Conservation (phyloP, 1,284 basidiomycete genomes). For the Apiotrichum sp. region DNA sequence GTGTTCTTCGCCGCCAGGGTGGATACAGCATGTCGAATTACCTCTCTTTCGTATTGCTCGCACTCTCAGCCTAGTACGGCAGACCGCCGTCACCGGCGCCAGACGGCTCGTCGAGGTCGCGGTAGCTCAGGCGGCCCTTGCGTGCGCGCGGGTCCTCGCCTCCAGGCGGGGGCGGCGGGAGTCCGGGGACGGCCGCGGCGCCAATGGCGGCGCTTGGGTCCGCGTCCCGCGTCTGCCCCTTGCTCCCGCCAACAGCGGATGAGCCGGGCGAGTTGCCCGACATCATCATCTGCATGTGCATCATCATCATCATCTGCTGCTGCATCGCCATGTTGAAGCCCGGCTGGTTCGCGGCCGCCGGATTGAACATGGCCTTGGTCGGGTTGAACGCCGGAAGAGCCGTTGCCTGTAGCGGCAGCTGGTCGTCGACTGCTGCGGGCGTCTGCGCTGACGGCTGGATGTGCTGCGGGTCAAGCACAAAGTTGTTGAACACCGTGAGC, state of each 20-base stretch:
- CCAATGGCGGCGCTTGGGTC: neutral
- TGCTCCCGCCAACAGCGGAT: neutral
- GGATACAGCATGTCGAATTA: too few relatives aligned
- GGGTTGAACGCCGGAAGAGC: constrained; percentile 27
- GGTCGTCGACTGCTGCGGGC: constrained; percentile 44
- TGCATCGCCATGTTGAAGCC: constrained; percentile 39
- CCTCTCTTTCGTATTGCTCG: neutral
- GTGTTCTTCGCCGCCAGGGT: too few relatives aligned
- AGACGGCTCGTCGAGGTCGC: constrained; percentile 41
- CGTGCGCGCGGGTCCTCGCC: constrained; percentile 43
- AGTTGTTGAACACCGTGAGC: constrained; percentile 86
- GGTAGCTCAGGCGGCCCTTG: constrained; percentile 41
- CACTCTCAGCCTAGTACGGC: constrained; percentile 30
- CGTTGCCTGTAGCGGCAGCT: constrained; percentile 20
- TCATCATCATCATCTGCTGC: constrained; percentile 48
- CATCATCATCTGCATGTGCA: constrained; percentile 47
- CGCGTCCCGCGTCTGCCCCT: too few relatives aligned
- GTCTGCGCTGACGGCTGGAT: constrained; percentile 60
- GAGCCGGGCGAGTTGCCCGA: constrained; percentile 11
- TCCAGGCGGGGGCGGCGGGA: constrained; percentile 29
- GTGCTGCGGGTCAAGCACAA: constrained; percentile 83
- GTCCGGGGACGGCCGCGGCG: neutral
- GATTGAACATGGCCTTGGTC: constrained; percentile 19
- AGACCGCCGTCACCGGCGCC: constrained; percentile 38
- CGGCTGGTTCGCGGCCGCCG: constrained; percentile 11